Conservation (phyloP, 176 grass and related monocot genomes). For the Bonia amplexicaulis region DNA sequence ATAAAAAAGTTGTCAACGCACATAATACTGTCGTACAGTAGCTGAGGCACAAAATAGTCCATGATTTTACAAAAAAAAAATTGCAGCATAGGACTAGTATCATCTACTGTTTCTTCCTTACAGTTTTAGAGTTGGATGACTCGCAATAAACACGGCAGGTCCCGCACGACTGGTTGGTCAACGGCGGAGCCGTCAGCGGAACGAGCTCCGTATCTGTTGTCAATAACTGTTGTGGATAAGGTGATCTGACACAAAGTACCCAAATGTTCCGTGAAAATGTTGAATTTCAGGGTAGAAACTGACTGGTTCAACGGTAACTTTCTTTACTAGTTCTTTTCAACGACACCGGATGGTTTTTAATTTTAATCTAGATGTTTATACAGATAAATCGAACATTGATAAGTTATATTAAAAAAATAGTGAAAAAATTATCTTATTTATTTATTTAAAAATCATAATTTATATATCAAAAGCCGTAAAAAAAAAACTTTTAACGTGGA, state of each 20-base stretch:
- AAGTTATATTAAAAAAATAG: no score
- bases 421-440: no score
- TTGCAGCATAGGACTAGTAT: background rate
- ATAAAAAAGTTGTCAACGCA: no score
- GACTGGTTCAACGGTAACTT: background rate
- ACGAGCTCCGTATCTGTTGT: background rate
- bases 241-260: background rate
- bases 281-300: background rate
- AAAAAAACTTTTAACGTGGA: no score
- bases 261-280: background rate
- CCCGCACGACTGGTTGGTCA: background rate
- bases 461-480: no score
- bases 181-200: background rate
- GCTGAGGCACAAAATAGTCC: background rate
- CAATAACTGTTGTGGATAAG: slow-evolving; percentile 12
- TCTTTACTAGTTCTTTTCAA: no score
- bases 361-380: no score
- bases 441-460: no score
- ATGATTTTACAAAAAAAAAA: background rate
- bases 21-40: no score
- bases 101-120: background rate
- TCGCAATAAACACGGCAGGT: background rate
- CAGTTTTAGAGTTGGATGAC: background rate
- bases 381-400: no score
- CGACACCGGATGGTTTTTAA: no score